Evolutionary conservation across 1,284 basidiomycete genomes (phyloP).

Genomic region (Ustilago loliicola): DNA sequence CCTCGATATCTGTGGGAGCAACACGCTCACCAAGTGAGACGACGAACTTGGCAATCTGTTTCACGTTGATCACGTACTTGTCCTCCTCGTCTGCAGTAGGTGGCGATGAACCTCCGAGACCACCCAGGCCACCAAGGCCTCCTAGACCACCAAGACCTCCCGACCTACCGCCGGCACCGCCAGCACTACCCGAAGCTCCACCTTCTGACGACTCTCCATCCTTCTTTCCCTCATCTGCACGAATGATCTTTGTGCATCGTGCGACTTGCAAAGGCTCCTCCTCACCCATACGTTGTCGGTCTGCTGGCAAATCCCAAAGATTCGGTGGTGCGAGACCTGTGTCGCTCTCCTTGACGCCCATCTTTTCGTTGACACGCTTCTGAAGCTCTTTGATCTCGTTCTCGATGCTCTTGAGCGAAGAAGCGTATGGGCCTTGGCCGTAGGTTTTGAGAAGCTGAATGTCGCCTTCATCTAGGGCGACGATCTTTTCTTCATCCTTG

Average conservation of each 20-base stretch:
- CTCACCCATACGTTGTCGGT: constrained; percentile 83
- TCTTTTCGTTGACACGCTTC: constrained; percentile 96
- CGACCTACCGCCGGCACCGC: constrained; percentile 26
- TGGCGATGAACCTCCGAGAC: constrained; percentile 41
- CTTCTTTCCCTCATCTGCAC: constrained; percentile 72
- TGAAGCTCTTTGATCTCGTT: constrained; percentile 95
- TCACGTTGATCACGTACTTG: constrained; percentile 99
- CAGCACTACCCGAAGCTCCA: constrained; percentile 35
- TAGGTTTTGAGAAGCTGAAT: constrained; percentile 99
- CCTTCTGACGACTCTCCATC: constrained; percentile 36
- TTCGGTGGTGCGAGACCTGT: constrained; percentile 97
- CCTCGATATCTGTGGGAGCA: constrained; percentile 97
- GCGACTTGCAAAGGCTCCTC: constrained; percentile 97
- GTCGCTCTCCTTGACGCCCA: constrained; percentile 97
- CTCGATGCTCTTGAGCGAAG: constrained; percentile 88
- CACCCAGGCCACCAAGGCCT: constrained; percentile 53
- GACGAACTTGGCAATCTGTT: constrained; percentile 99
- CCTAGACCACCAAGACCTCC: constrained; percentile 58
- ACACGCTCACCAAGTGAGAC: constrained; percentile 96
- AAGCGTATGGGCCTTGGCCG: constrained; percentile 97
- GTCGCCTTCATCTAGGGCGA: constrained; percentile 95
- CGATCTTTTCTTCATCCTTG: constrained; percentile 64
- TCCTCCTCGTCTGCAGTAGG: constrained; percentile 91
- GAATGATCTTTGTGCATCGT: constrained; percentile 98
- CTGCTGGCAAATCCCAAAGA: constrained; percentile 82